Evolutionary conservation across 805 yeast species (phyloP).

Genomic region (Dipodascopsis uninucleata): DNA sequence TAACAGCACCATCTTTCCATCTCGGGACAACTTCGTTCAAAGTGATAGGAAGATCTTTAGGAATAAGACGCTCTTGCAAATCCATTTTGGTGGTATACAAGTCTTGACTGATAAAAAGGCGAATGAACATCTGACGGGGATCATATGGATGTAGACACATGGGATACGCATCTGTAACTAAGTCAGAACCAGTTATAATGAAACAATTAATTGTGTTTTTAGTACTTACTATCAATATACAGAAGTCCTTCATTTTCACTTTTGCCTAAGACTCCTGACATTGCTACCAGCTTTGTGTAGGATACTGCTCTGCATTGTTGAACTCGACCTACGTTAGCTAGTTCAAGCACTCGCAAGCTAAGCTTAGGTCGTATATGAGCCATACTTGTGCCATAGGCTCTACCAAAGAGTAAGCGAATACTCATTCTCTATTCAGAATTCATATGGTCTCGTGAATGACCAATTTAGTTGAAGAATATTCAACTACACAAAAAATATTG

Average conservation of each 20-base stretch:
- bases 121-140: slow-evolving; percentile 15
- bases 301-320: no score
- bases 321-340: no score
- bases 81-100: slow-evolving; percentile 20
- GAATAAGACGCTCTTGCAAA: slow-evolving; percentile 27
- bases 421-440: no score
- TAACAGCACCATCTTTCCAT: slow-evolving; percentile 88
- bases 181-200: slow-evolving; percentile 5
- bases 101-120: slow-evolving; percentile 2
- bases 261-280: slow-evolving; percentile 22
- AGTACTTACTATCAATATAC: slow-evolving; percentile 27
- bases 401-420: no score
- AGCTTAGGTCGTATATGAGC: no score
- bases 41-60: slow-evolving; percentile 36
- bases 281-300: slow-evolving; percentile 9
- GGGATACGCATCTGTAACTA: slow-evolving; percentile 15
- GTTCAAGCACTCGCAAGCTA: no score
- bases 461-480: no score
- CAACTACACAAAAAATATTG: no score
- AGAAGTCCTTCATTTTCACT: slow-evolving; percentile 25
- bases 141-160: slow-evolving; percentile 22
- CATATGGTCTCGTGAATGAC: no score
- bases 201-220: slow-evolving; percentile 1
- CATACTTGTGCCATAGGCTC: no score
- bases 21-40: slow-evolving; percentile 65